Conservation (phyloP, 176 grass and related monocot species). For the Zizania latifolia region DNA sequence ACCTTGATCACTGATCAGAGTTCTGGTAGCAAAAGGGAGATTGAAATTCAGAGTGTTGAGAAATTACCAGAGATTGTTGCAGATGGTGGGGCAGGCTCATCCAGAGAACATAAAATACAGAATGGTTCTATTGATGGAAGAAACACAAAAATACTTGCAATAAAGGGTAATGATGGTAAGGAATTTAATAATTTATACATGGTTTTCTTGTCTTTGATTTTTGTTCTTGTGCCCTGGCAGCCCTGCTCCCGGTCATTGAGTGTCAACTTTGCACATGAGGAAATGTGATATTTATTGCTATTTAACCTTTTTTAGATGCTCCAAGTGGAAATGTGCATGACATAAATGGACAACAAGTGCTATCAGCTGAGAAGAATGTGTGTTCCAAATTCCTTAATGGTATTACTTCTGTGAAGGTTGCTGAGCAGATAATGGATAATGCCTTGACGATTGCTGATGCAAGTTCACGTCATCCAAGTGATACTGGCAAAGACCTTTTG, state of each 20-base stretch:
- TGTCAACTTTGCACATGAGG: neutral
- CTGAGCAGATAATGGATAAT: slow-evolving; percentile 32
- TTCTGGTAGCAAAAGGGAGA: slow-evolving; percentile 59
- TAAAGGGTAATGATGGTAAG: slow-evolving; percentile 32
- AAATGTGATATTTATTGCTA: slow-evolving; percentile 4
- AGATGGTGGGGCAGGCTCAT: slow-evolving; percentile 42
- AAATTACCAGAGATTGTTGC: slow-evolving; percentile 41
- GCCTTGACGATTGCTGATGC: slow-evolving; percentile 38
- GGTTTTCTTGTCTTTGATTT: slow-evolving; percentile 4
- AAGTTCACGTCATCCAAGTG: slow-evolving; percentile 27
- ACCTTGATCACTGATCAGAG: slow-evolving; percentile 61
- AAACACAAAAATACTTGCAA: slow-evolving; percentile 26
- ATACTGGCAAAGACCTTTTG: slow-evolving; percentile 42
- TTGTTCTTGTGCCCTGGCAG: neutral
- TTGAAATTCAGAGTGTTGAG: slow-evolving; percentile 59
- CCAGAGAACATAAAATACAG: slow-evolving; percentile 42
- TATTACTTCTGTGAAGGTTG: slow-evolving; percentile 36
- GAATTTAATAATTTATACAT: slow-evolving; percentile 29
- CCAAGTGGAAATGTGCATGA: slow-evolving; percentile 25
- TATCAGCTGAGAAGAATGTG: slow-evolving; percentile 30
- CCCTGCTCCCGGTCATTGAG: neutral
- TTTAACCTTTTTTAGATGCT: slow-evolving; percentile 44
- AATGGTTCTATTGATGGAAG: slow-evolving; percentile 21
- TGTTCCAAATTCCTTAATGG: slow-evolving; percentile 32
- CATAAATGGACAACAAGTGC: slow-evolving; percentile 3